Evolutionary conservation across 805 yeast species (phyloP), one percentile per base, ranked within the genome.

Genomic region (Sugiyamaella lignohabitans): DNA sequence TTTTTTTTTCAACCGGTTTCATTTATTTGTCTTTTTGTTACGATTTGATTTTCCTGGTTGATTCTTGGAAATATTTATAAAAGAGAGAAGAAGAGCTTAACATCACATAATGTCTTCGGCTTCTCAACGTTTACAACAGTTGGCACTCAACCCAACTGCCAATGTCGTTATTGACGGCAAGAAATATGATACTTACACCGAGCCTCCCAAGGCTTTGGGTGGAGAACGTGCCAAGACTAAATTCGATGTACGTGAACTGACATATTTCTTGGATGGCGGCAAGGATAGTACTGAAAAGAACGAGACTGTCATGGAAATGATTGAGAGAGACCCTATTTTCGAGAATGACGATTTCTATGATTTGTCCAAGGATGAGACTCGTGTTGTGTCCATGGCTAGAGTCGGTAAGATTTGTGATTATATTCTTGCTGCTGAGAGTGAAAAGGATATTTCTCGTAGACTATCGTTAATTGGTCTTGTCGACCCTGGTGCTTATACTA

Each of bases 401-500:
- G 64, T 67, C 37, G 65, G 61, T 42, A 53, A 56, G 21, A 56
- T 63, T 19, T 56, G 57, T 23, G 51, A 51, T 41, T 43, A 58
- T 42, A 48, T 61, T 20, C 49, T 58, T 37, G 50, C 49, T 42
- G 57, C 52, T 24, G 34, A 53, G 37, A 41, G 49, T 34, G 70
- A 66, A 57, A 48, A 46, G 16, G 61, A 54, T 17, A 51, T 60
- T 29, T 47, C 45, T 39, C 47, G 46, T 46, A 54, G 63, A 11
- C 40, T 65, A 32, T 50, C 60, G 5, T 32, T 60, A 19, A 49
- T 65, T 5, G 59, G 64, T 6, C 38, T 65, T 18, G 52, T 59
- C 52, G 97, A 91, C 64, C 94, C 95, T 16, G 82, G 81, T 55
- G 69, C 84, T 39, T 78, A 80, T 44, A 88, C 96, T 27, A 77